Evolutionary conservation across 805 yeast species (phyloP).

Genomic region (Metschnikowia aberdeeniae): DNA sequence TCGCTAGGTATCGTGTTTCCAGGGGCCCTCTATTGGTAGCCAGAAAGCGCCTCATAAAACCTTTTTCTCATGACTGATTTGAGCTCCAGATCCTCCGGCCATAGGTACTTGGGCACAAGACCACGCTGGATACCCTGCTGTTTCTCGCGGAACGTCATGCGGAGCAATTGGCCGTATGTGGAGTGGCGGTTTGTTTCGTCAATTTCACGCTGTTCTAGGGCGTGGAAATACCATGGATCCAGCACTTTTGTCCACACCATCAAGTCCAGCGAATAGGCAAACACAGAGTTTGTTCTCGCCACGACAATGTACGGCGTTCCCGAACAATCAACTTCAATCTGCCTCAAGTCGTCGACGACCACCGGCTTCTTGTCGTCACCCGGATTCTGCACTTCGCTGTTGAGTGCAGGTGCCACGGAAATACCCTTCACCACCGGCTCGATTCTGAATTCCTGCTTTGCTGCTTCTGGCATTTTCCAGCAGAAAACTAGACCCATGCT

Average conservation of each 20-base stretch:
- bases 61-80: slow-evolving; percentile 10
- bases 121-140: slow-evolving; percentile 10
- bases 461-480: slow-evolving; percentile 41
- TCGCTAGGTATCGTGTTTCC: not conserved
- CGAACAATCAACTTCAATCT: slow-evolving; percentile 30
- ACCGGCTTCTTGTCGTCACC: not conserved
- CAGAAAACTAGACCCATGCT: slow-evolving; percentile 47
- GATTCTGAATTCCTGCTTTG: slow-evolving; percentile 15
- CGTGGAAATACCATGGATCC: slow-evolving; percentile 41
- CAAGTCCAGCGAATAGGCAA: slow-evolving; percentile 38
- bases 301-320: slow-evolving; percentile 44
- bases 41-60: slow-evolving; percentile 9
- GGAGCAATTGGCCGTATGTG: not conserved
- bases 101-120: slow-evolving; percentile 9
- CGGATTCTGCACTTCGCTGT: slow-evolving; percentile 21
- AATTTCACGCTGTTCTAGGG: slow-evolving; percentile 8
- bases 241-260: slow-evolving; percentile 45
- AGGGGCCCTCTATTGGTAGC: not conserved
- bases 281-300: slow-evolving; percentile 33
- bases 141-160: slow-evolving; percentile 2
- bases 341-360: slow-evolving; percentile 11
- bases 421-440: slow-evolving; percentile 37
- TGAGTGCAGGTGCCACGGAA: slow-evolving; percentile 52
- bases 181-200: not conserved
- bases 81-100: slow-evolving; percentile 10